Conservation (phyloP, 805 yeast species). For the Ogataea zsoltii region DNA sequence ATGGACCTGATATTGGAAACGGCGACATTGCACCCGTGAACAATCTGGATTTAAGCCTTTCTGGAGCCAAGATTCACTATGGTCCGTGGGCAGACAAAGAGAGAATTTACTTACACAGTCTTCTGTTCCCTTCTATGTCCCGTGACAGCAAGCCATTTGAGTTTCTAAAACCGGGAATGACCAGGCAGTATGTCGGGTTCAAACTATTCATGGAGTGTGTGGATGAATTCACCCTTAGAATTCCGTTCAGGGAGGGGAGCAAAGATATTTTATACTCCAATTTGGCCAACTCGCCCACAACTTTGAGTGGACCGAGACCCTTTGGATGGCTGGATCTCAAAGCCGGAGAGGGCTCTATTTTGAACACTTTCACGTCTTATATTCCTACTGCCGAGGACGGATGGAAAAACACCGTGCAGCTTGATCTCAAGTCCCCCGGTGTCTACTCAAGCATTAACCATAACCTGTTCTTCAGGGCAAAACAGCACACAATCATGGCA, state of each 20-base stretch:
- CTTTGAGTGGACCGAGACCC: slow-evolving; percentile 47
- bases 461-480: slow-evolving; percentile 68
- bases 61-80: slow-evolving; percentile 68
- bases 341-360: slow-evolving; percentile 51
- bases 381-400: slow-evolving; percentile 54
- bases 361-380: slow-evolving; percentile 48
- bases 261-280: slow-evolving; percentile 54
- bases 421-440: slow-evolving; percentile 56
- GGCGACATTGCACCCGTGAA: slow-evolving; percentile 57
- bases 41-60: slow-evolving; percentile 61
- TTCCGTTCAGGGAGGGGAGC: slow-evolving; percentile 84
- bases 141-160: slow-evolving; percentile 50
- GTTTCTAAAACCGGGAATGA: slow-evolving; percentile 45
- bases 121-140: slow-evolving; percentile 68
- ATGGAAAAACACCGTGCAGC: slow-evolving; percentile 48
- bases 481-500: slow-evolving; percentile 53
- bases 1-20: slow-evolving; percentile 58
- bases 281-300: slow-evolving; percentile 2
- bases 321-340: slow-evolving; percentile 92
- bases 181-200: slow-evolving; percentile 58
- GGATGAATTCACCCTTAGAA: slow-evolving; percentile 67
- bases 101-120: slow-evolving; percentile 58
- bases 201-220: slow-evolving; percentile 53
- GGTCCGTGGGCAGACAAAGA: slow-evolving; percentile 98
- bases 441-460: slow-evolving; percentile 86